Evolutionary conservation across 345 rosid species (phyloP), one percentile per base, ranked within the genome.

Genomic region (Citropsis articulata): DNA sequence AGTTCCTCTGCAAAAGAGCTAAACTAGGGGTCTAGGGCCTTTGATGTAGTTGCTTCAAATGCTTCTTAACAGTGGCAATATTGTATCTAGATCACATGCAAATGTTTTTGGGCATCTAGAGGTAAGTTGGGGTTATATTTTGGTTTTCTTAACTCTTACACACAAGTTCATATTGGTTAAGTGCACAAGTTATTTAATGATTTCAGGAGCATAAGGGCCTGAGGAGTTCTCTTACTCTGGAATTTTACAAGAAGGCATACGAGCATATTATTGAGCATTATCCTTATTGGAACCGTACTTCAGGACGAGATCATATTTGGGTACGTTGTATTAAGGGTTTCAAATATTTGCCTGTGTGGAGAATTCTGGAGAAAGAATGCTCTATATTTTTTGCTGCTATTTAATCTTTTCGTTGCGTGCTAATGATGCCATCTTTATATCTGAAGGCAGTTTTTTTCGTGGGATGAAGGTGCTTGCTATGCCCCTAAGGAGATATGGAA

Each of bases 401-500:
- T 19, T 30, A 16, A 14, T 31, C 36, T 66, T 80, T 72, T 61
- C 66, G 4, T 35, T 31, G 25, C 63, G 65, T 78, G 75, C 85
- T 87, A 84, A 86, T 85, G 53, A 79, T 71, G 72, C 66, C 69
- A 59, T 84, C 69, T 75, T 31, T 60, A 64, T 77, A 78, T 85
- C 84, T 85, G 84, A 84, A 81, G 87, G 89, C 96, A 95, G 99
- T 94, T 81, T 80, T 95, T 95, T 86, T 92, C 99, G 75, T 95
- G 99, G 99, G 99, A 95, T 87, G 98, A 95, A 91, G 98, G 98
- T 89, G 98, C 99, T 87, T 95, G 99, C 88, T 94, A 92, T 90
- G 97, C 99, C 79, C 99, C 99, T 19, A 95, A 94, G 89, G 98
- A 95, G 90, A 95, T 95, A 86, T 95, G 99, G 99, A 91, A 88